A percentile compares a stretch with the other conserved stretches of the same genome.
Evolutionary conservation across 139 green algal species (phyloP).

Genomic region (Eudorina sp.): DNA sequence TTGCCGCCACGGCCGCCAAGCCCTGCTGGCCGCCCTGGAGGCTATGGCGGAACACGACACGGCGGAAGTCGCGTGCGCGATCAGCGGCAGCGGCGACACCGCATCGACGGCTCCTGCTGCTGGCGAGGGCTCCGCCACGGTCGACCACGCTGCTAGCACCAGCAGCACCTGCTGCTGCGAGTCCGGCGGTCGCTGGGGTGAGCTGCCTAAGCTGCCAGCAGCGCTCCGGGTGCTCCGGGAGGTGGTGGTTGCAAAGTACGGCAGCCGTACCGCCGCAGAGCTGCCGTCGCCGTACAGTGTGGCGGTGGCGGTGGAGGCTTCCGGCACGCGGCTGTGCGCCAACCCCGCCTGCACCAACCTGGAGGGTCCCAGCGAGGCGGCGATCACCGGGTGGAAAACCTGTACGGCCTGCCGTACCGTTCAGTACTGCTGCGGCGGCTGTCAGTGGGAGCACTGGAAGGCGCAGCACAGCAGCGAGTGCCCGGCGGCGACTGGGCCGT

Average conservation of each 20-base stretch:
- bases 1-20: neutral
- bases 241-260: neutral
- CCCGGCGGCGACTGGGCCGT: neutral
- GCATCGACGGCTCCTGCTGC: too few relatives aligned
- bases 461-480: neutral
- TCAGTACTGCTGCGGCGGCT: neutral
- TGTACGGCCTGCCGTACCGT: constrained; percentile 3
- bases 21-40: neutral
- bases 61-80: too few relatives aligned
- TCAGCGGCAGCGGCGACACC: too few relatives aligned
- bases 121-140: too few relatives aligned
- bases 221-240: neutral
- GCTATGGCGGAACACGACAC: neutral
- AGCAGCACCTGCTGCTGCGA: too few relatives aligned
- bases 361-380: neutral
- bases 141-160: too few relatives aligned
- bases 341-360: constrained; percentile 7
- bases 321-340: constrained; percentile 2
- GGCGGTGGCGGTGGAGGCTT: neutral
- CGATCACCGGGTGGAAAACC: neutral
- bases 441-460: constrained; percentile 4
- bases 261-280: neutral
- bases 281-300: neutral
- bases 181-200: too few relatives aligned
- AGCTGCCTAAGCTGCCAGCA: too few relatives aligned